These are phyloP conservation scores for Waltergamsia citrina DNA, from an alignment of 2,329 filamentous ascomycete genomes.

Conservation along the genomic window DNA sequence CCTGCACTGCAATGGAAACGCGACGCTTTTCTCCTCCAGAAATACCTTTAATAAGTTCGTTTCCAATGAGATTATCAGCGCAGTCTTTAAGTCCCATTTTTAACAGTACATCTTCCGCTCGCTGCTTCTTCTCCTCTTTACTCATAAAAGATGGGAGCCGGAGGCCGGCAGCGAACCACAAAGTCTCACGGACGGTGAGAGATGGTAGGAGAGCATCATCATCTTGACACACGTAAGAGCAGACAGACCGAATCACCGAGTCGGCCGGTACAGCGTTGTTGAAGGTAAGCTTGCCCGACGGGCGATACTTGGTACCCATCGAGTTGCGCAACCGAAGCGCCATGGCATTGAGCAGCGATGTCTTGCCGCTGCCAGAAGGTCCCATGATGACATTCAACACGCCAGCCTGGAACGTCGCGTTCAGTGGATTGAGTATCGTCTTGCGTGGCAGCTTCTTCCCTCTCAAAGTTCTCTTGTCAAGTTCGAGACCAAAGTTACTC, in stretches of 20 bases:
- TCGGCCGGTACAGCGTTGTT: slow-evolving; percentile 60
- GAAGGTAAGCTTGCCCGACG: slow-evolving; percentile 55
- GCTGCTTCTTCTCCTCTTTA: slow-evolving; percentile 53
- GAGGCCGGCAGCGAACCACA: slow-evolving; percentile 61
- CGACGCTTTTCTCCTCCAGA: slow-evolving; percentile 72
- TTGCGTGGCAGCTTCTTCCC: slow-evolving; percentile 43
- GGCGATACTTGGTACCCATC: slow-evolving; percentile 50
- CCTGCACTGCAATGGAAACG: slow-evolving; percentile 69
- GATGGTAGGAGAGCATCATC: slow-evolving; percentile 68
- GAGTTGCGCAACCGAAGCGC: slow-evolving; percentile 56
- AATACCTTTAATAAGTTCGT: slow-evolving; percentile 65
- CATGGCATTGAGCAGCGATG: slow-evolving; percentile 64
- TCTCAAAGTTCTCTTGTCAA: slow-evolving; percentile 49
- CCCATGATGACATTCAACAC: slow-evolving; percentile 72
- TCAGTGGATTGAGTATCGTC: slow-evolving; percentile 58
- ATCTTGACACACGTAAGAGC: slow-evolving; percentile 71
- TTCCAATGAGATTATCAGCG: slow-evolving; percentile 65
- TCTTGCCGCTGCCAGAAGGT: slow-evolving; percentile 69
- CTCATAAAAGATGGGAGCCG: slow-evolving; percentile 64
- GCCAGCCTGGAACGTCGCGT: slow-evolving; percentile 57
- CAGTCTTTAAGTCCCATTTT: slow-evolving; percentile 75
- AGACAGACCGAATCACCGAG: slow-evolving; percentile 60
- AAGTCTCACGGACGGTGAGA: slow-evolving; percentile 66
- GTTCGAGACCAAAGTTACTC: slow-evolving; percentile 51
- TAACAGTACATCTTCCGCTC: slow-evolving; percentile 61